Conservation (phyloP, 768 basidiomycete species). For the Termitomyces titanicus region DNA sequence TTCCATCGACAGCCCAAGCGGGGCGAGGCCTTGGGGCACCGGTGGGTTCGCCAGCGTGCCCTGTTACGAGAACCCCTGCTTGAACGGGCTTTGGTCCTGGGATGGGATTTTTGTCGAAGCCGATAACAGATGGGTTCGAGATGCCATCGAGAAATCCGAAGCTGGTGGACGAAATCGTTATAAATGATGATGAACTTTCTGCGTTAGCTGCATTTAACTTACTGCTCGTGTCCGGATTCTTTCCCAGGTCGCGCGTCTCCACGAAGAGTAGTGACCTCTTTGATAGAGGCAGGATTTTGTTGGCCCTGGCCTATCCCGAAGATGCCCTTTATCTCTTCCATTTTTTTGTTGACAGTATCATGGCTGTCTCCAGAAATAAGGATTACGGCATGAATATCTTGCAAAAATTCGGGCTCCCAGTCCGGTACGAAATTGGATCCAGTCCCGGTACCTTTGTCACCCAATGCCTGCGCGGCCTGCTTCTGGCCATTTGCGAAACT, state of each 20-base stretch:
- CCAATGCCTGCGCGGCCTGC: slow-evolving; percentile 32
- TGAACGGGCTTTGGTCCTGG: slow-evolving; percentile 36
- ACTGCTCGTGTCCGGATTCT: slow-evolving; percentile 46
- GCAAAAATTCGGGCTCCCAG: slow-evolving; percentile 46
- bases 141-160: slow-evolving; percentile 54
- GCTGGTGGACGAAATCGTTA: slow-evolving; percentile 18
- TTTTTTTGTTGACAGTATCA: slow-evolving; percentile 30
- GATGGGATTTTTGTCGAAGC: slow-evolving; percentile 31
- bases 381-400: slow-evolving; percentile 46
- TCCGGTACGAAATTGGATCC: slow-evolving; percentile 29
- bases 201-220: slow-evolving; percentile 9
- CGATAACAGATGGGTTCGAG: slow-evolving; percentile 44
- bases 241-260: slow-evolving; percentile 43
- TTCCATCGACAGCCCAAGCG: slow-evolving; percentile 45
- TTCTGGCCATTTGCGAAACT: slow-evolving; percentile 40
- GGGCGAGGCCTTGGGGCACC: slow-evolving; percentile 20
- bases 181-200: neutral
- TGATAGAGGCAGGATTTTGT: slow-evolving; percentile 26
- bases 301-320: slow-evolving; percentile 27
- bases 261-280: slow-evolving; percentile 31
- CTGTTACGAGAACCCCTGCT: slow-evolving; percentile 42
- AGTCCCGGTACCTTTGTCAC: slow-evolving; percentile 29
- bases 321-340: slow-evolving; percentile 28
- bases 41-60: slow-evolving; percentile 38
- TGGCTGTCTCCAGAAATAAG: slow-evolving; percentile 45